These are phyloP conservation scores for Bacterosira constricta DNA, from an alignment of 108 stramenopile genomes.

Conservation along the genomic window DNA sequence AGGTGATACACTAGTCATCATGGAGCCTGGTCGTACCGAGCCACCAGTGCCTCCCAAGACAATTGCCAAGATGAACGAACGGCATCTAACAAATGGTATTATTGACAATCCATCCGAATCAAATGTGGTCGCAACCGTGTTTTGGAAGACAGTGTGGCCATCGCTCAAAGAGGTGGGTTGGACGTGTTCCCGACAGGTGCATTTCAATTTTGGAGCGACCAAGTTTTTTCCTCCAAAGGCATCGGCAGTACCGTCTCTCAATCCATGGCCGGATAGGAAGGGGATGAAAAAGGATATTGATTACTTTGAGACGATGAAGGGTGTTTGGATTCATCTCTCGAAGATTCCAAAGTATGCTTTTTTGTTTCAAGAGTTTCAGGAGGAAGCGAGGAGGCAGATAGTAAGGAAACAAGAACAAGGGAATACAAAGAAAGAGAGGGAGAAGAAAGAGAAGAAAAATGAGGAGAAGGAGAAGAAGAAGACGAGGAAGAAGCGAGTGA, in stretches of 20 bases:
- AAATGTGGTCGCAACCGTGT: not conserved
- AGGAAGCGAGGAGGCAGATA: no score
- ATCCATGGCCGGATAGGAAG: no score
- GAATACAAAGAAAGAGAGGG: no score
- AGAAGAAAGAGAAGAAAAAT: not conserved
- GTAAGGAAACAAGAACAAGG: no score
- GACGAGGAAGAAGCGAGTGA: not conserved
- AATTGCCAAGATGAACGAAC: constrained; percentile 27
- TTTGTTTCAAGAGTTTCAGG: constrained; percentile 8
- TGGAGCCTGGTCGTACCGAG: constrained; percentile 14
- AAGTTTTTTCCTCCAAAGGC: constrained; percentile 12
- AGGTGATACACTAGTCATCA: constrained; percentile 24
- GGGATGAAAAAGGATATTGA: no score
- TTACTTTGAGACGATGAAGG: constrained; percentile 12
- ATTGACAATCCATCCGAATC: not conserved
- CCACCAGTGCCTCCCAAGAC: constrained; percentile 18
- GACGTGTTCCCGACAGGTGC: not conserved
- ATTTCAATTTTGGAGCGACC: constrained; percentile 31
- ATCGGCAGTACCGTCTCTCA: no score
- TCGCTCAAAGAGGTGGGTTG: constrained; percentile 5
- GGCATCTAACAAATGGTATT: not conserved
- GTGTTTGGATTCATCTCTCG: not conserved
- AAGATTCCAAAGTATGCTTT: not conserved
- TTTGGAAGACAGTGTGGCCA: constrained; percentile 38
- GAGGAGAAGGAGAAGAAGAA: not conserved